Evolutionary conservation across 257 asterid genomes (phyloP).

Genomic region (Jaltomata sinuosa): DNA sequence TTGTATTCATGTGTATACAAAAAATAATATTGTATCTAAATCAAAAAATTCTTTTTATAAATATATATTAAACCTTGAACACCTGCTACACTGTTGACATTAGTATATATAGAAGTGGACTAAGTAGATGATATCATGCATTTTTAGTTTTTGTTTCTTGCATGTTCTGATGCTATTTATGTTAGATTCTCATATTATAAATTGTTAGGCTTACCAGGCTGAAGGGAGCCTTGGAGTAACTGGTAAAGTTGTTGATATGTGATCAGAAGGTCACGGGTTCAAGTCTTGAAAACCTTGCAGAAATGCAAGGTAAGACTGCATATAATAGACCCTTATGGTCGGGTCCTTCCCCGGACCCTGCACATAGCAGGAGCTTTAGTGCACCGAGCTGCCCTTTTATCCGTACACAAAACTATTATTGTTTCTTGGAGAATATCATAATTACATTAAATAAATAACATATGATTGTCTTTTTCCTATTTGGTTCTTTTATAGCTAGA

Average conservation of each 20-base stretch:
- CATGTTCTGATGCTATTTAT: neutral
- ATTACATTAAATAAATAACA: neutral
- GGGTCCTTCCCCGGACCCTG: too few species aligned
- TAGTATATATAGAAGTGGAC: neutral
- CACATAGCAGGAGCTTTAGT: too few species aligned
- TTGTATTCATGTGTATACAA: too few species aligned
- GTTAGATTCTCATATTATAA: neutral
- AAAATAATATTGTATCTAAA: neutral
- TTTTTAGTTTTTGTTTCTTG: neutral
- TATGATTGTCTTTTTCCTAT: neutral
- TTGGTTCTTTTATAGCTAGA: constrained; percentile 9
- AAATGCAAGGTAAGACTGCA: too few species aligned
- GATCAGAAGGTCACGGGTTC: too few species aligned
- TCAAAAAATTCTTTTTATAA: neutral
- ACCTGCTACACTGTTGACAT: neutral
- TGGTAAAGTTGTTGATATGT: too few species aligned
- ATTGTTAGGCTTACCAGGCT: neutral
- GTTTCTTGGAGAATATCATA: neutral
- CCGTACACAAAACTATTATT: too few species aligned
- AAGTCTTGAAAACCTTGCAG: too few species aligned
- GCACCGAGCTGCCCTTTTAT: too few species aligned
- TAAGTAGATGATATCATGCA: too few species aligned
- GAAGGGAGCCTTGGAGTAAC: too few species aligned
- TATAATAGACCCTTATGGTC: too few species aligned
- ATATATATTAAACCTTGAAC: neutral